Conservation (phyloP, 768 basidiomycete genomes). For the Leccinum sublutescens region DNA sequence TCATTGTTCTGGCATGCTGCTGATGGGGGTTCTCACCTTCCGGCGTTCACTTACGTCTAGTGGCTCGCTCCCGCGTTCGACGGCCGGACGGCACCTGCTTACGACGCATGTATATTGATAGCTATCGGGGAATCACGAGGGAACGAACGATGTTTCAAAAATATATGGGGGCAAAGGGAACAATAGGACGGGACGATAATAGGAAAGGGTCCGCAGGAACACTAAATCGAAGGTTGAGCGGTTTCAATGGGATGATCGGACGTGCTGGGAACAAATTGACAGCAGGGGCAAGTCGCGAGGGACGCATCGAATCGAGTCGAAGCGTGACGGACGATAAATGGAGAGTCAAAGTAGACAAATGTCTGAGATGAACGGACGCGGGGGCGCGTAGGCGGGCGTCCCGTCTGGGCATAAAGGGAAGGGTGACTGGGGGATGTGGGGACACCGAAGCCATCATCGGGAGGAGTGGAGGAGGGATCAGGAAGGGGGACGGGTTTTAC, state of each 20-base stretch:
- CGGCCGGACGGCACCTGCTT: constrained; percentile 17
- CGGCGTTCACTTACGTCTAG: constrained; percentile 31
- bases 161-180: constrained; percentile 7
- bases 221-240: constrained; percentile 29
- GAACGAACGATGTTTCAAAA: constrained; percentile 10
- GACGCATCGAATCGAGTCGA: background rate
- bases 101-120: constrained; percentile 21
- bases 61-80: constrained; percentile 33
- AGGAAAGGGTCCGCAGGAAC: constrained; percentile 21
- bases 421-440: constrained; percentile 28
- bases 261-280: background rate
- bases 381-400: constrained; percentile 2
- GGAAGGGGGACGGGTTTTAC: constrained; percentile 22
- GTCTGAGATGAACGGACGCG: background rate
- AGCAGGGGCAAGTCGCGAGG: constrained; percentile 14
- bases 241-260: constrained; percentile 28
- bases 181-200: constrained; percentile 10
- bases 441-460: constrained; percentile 10
- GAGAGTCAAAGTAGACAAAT: constrained; percentile 3
- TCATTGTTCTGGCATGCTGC: constrained; percentile 21
- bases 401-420: constrained; percentile 3
- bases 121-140: constrained; percentile 18
- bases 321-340: constrained; percentile 13
- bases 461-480: constrained; percentile 13
- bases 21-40: constrained; percentile 27